phyloP scores from a whole-genome alignment of 441 rosid species.

The Euphorbia corollata region DNA sequence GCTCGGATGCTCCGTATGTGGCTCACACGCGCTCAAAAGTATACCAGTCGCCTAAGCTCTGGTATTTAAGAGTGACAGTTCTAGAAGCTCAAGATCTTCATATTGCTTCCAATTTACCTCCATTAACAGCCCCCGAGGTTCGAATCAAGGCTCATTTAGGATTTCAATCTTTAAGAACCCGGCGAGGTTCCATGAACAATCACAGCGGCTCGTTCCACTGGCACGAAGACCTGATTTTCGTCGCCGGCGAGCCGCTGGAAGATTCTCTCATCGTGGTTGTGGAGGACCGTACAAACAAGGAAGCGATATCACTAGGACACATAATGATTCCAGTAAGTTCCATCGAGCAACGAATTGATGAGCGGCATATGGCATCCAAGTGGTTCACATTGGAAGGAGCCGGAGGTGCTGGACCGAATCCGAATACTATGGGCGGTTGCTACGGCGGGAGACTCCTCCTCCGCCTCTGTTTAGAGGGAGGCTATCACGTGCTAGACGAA shows the following conservation, averaged over 20 bases:
- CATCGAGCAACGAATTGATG: slow-evolving; percentile 70
- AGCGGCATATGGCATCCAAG: slow-evolving; percentile 57
- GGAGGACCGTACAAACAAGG: slow-evolving; percentile 65
- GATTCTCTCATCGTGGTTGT: slow-evolving; percentile 58
- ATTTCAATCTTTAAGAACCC: slow-evolving; percentile 61
- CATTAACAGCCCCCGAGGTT: slow-evolving; percentile 72
- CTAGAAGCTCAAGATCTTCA: slow-evolving; percentile 81
- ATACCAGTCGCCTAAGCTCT: slow-evolving; percentile 84
- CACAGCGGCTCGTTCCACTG: slow-evolving; percentile 65
- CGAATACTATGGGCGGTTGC: slow-evolving; percentile 18
- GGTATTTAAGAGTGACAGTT: slow-evolving; percentile 79
- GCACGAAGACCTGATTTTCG: slow-evolving; percentile 79
- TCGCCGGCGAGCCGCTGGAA: slow-evolving; percentile 84
- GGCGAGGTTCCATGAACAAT: slow-evolving; percentile 65
- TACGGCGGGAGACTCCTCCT: slow-evolving; percentile 61
- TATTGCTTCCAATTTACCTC: slow-evolving; percentile 66
- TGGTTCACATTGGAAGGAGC: slow-evolving; percentile 56
- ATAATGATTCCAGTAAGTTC: slow-evolving; percentile 53
- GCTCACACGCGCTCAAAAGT: slow-evolving; percentile 86
- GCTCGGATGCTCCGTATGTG: slow-evolving; percentile 72
- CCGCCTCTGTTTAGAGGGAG: slow-evolving; percentile 81
- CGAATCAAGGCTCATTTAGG: slow-evolving; percentile 74
- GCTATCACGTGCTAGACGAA: slow-evolving; percentile 95
- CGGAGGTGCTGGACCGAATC: slow-evolving; percentile 18
- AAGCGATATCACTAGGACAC: slow-evolving; percentile 42